These are phyloP conservation scores for Sphaerulina vaccinii DNA, from an alignment of 2,329 filamentous ascomycete genomes.

Conservation along the genomic window DNA sequence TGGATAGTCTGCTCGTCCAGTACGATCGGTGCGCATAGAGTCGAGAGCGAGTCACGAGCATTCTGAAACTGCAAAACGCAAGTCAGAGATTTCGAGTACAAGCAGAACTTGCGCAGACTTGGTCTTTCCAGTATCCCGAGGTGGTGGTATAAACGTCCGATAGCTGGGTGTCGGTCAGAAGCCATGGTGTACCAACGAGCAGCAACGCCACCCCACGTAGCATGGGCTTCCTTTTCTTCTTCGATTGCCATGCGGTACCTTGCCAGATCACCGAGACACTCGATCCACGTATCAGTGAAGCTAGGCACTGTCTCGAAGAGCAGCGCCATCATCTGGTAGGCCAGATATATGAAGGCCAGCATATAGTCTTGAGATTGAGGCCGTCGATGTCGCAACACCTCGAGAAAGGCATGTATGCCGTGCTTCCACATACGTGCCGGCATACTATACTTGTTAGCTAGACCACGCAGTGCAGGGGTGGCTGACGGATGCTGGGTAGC, in stretches of 20 bases:
- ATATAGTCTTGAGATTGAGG: slow-evolving; percentile 82
- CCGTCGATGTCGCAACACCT: slow-evolving; percentile 64
- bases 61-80: slow-evolving; percentile 66
- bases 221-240: slow-evolving; percentile 65
- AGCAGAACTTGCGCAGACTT: slow-evolving; percentile 70
- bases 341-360: slow-evolving; percentile 83
- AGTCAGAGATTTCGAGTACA: slow-evolving; percentile 68
- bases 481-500: slow-evolving; percentile 84
- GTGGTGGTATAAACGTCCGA: slow-evolving; percentile 83
- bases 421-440: slow-evolving; percentile 92
- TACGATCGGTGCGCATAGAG: slow-evolving; percentile 58
- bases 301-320: slow-evolving; percentile 79
- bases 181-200: slow-evolving; percentile 82
- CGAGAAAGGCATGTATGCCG: slow-evolving; percentile 63
- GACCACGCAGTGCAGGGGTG: slow-evolving; percentile 61
- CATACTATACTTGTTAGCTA: slow-evolving; percentile 85
- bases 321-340: slow-evolving; percentile 86
- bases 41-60: slow-evolving; percentile 69
- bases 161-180: slow-evolving; percentile 70
- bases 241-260: slow-evolving; percentile 91
- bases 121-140: slow-evolving; percentile 75
- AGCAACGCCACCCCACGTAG: slow-evolving; percentile 78
- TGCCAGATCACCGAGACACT: slow-evolving; percentile 83
- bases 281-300: slow-evolving; percentile 89
- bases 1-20: slow-evolving; percentile 38